Evolutionary conservation across 495 filamentous ascomycete species (phyloP), one percentile per base, ranked within the genome.

Genomic region (Hypoxylon subgilvum): DNA sequence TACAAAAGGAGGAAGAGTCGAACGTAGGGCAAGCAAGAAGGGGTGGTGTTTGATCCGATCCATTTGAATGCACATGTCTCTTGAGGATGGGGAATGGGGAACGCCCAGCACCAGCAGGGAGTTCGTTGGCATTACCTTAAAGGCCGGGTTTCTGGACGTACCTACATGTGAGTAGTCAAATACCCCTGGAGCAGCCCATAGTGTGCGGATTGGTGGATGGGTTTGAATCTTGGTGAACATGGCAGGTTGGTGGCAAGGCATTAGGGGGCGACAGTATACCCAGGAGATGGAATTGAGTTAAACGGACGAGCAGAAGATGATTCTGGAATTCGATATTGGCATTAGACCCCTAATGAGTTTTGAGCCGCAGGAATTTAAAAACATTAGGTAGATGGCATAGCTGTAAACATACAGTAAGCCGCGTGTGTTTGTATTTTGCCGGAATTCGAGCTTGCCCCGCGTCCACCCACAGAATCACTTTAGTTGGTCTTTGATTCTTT

Each of bases 321-420:
- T 25, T 28, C 18, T 36, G 18, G 27, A 44, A 3, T 35, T 57
- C 50, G 53, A 50, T 49, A 47, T 43, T 49, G 22, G 22, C 9
- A 21, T 14, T 50, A 25, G 14, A 10, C 23, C 44, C 42, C 23
- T 27, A 16, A 35, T n/a, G n/a, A n/a, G n/a, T n/a, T 48, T 53
- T 58, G 52, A 63, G 60, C 60, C 49, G 47, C 48, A 63, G 48
- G 19, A 52, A 63, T 51, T n/a, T n/a, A n/a, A n/a, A n/a, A n/a
- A n/a, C n/a, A n/a, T n/a, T n/a, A 51, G 22, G 6, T 46, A 46
- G 14, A 6, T 8, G 5, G 21, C 23, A 22, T 45, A 30, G n/a
- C 19, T 30, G 31, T n/a, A 13, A 10, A 21, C 39, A 22, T 23
- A 42, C 39, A 42, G 39, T 22, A 34, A 34, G 31, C 31, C 27